Evolutionary conservation across 768 basidiomycete genomes (phyloP), one percentile per base, ranked within the genome.

Genomic region (Mycena pura): DNA sequence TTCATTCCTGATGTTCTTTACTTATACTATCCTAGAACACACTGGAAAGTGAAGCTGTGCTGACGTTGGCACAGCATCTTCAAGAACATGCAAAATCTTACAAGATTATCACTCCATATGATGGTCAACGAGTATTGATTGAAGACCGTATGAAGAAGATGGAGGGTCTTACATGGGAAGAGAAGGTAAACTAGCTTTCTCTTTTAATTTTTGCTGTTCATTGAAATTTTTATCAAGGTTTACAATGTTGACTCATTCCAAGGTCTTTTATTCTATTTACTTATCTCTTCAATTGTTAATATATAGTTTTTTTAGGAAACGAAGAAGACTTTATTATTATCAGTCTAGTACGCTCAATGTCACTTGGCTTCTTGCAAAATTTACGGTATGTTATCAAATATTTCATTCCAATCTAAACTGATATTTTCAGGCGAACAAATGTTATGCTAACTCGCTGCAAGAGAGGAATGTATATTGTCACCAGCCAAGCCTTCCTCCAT

Each of bases 361-460:
- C 73, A 0, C 77, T 89, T 45, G 93, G 92, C 5, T 95, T 95
- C 64, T 77, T 95, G 31, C 69, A 73, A 14, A 87, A 87, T 67
- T 64, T 80, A 10, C 82, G 88, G 64, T 59, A 13, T 6, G 60
- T 53, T 17, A n/a, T 41, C n/a, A 15, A 27, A 28, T 31, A 21
- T 7, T 28, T 25, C 19, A 9, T 24, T 27, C 5, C 22, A 1
- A 28, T 46, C 25, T 17, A 0, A 25, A 27, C 39, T 62, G 21
- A 60, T 8, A 17, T 40, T 6, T 38, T 22, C 29, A 66, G 64
- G 27, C 82, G 93, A 17, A 88, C 90, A 52, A 94, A 95, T 86
- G 92, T 95, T 58, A 93, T 95, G 91, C 86, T 94, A 8, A 89
- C 87, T 45, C 84, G 93, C 34, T 92, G 89, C 80, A 89, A 89